phyloP scores from a whole-genome alignment of 805 yeast species.

The Ogataea ramenticola region DNA sequence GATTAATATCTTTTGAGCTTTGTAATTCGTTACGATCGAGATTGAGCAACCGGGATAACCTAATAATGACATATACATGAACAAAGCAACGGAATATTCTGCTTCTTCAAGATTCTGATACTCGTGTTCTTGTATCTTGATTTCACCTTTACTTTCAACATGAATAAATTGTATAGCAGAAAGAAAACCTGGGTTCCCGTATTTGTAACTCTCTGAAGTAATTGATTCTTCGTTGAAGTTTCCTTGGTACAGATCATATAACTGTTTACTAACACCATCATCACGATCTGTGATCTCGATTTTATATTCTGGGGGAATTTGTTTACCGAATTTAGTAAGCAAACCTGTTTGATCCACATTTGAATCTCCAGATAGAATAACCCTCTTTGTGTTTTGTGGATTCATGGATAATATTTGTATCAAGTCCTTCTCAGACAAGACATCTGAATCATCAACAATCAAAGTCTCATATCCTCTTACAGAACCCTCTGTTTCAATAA shows the following conservation, averaged over 20 bases:
- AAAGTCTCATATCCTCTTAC: too few species aligned
- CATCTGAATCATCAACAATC: too few species aligned
- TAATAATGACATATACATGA: slow-evolving; percentile 36
- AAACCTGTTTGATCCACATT: too few species aligned
- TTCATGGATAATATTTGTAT: too few species aligned
- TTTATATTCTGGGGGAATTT: too few species aligned
- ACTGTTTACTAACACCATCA: background rate
- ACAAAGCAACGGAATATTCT: slow-evolving; percentile 36
- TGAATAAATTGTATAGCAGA: slow-evolving; percentile 24
- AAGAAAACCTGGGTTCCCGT: slow-evolving; percentile 25
- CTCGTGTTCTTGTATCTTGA: slow-evolving; percentile 16
- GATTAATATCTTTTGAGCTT: slow-evolving; percentile 34
- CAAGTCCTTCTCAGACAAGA: too few species aligned
- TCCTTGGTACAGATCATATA: background rate
- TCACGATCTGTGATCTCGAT: background rate
- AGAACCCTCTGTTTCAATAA: too few species aligned
- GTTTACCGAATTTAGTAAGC: too few species aligned
- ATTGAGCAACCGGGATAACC: slow-evolving; percentile 35
- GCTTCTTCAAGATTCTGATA: slow-evolving; percentile 41
- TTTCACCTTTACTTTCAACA: slow-evolving; percentile 25
- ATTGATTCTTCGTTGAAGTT: background rate
- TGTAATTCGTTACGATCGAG: slow-evolving; percentile 32
- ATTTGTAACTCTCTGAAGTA: background rate
- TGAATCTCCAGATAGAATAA: too few species aligned
- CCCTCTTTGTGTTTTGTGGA: too few species aligned